phyloP scores from a whole-genome alignment of 169 alveolate genomes.

The Cryptosporidium ubiquitum region DNA sequence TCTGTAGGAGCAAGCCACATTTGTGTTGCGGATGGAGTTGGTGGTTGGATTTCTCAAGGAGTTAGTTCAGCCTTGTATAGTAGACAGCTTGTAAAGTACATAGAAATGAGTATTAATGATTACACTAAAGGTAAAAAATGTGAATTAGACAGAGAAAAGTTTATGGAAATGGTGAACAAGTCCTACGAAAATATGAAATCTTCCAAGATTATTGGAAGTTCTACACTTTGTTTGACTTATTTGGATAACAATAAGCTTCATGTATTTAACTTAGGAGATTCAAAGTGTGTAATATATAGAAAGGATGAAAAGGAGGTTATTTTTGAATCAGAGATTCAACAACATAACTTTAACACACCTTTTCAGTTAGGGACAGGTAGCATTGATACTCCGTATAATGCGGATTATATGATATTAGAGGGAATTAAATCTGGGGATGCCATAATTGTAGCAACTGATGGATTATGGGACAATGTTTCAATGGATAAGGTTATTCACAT shows the following conservation, averaged over 20 bases:
- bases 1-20: slow-evolving; percentile 23
- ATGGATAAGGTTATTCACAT: slow-evolving; percentile 16
- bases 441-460: slow-evolving; percentile 56
- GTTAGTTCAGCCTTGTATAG: slow-evolving; percentile 46
- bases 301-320: slow-evolving; percentile 5
- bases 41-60: slow-evolving; percentile 66
- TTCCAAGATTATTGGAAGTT: slow-evolving; percentile 58
- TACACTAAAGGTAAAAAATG: neutral
- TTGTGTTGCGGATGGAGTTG: slow-evolving; percentile 72
- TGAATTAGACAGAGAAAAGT: neutral
- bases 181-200: slow-evolving; percentile 13
- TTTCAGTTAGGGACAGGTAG: slow-evolving; percentile 62
- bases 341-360: slow-evolving; percentile 56
- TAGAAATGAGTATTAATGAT: neutral
- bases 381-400: slow-evolving; percentile 42
- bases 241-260: slow-evolving; percentile 32
- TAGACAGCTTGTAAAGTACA: slow-evolving; percentile 18
- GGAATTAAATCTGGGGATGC: slow-evolving; percentile 25
- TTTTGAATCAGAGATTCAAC: slow-evolving; percentile 41
- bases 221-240: slow-evolving; percentile 26
- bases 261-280: slow-evolving; percentile 51
- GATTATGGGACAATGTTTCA: slow-evolving; percentile 55
- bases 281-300: slow-evolving; percentile 48
- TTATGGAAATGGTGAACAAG: slow-evolving; percentile 10
- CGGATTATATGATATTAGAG: slow-evolving; percentile 10